Evolutionary conservation across 2,329 filamentous ascomycete genomes (phyloP), one percentile per base, ranked within the genome.

Genomic region (Tolypocladium inflatum): DNA sequence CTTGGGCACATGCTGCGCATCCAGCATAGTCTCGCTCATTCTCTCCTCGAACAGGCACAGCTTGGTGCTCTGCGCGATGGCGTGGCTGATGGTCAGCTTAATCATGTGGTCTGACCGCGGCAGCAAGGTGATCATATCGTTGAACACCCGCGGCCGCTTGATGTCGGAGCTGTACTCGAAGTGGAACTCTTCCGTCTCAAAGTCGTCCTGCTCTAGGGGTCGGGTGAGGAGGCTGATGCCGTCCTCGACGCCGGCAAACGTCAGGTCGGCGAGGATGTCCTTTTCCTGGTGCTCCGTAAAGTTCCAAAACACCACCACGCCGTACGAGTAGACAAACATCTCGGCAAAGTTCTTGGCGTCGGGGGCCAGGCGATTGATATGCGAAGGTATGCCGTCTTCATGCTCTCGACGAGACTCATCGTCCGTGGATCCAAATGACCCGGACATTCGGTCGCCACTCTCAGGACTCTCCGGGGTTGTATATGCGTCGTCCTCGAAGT

Each of bases 271-370:
- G 26, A 99, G 82, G 53, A 97, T 90, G 66, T 97, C 92, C 73
- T 96, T 97, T 71, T 99, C 94, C 71, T 99, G 94, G 63, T 88
- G 84, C 71, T 96, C 92, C 13, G 90, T 93, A 66, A 99, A 97
- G 71, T 99, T 99, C 94, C 94, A 99, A 71, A 99, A 96, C 6
- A 99, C 94, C 0, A 94, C 93, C 0, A 99, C 93, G 23, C 94
- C 94, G 68, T 99, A 99, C 19, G 90, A 93, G 72, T 95, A 97
- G 65, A 99, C 88, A 70, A 96, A 97, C 84, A 97, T 90, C 74
- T 99, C 94, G 48, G 90, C 93, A 68, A 96, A 91, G 58, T 86
- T 82, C 67, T 93, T 86, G 41, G 87, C 84, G 68, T 91, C 85
- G 7, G 88, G 82, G 1, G 83, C 83, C 30, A 90, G 80, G 35